Percentiles rank a stretch among this genome's conserved stretches.
Conservation (phyloP, 164 flowering plant species). For the Aristolochia californica region DNA sequence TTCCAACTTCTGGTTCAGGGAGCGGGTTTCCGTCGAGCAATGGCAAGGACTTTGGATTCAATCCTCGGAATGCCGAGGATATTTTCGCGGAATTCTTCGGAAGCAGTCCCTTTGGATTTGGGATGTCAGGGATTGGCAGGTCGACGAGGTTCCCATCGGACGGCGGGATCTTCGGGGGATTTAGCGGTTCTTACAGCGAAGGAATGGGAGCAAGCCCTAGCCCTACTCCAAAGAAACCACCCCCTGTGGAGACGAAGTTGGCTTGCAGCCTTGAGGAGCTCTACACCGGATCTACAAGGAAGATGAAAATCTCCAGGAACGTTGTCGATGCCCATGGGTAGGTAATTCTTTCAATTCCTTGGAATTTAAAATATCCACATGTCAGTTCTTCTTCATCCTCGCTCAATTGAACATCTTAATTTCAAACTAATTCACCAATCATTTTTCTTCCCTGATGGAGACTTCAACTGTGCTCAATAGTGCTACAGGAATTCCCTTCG, state of each 20-base stretch:
- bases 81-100: conserved; percentile 55
- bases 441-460: neutral
- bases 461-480: neutral
- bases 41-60: conserved; percentile 29
- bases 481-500: no score
- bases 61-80: conserved; percentile 48
- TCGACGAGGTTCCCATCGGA: conserved; percentile 21
- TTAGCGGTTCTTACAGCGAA: conserved; percentile 17
- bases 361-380: no score
- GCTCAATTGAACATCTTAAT: no score
- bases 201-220: conserved; percentile 8
- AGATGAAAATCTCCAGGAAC: conserved; percentile 54
- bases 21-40: conserved; percentile 13
- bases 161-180: conserved; percentile 18
- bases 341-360: neutral
- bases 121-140: conserved; percentile 17
- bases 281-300: conserved; percentile 52
- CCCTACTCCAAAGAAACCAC: conserved; percentile 24
- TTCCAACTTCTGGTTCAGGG: conserved; percentile 28
- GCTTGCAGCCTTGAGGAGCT: conserved; percentile 56
- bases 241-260: conserved; percentile 41
- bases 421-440: neutral
- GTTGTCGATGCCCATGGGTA: conserved; percentile 13
- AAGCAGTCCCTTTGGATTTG: conserved; percentile 38
- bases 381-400: no score